Evolutionary conservation across 1,284 basidiomycete genomes (phyloP), one percentile per base, ranked within the genome.

Genomic region (Limonomyces culmigenus): DNA sequence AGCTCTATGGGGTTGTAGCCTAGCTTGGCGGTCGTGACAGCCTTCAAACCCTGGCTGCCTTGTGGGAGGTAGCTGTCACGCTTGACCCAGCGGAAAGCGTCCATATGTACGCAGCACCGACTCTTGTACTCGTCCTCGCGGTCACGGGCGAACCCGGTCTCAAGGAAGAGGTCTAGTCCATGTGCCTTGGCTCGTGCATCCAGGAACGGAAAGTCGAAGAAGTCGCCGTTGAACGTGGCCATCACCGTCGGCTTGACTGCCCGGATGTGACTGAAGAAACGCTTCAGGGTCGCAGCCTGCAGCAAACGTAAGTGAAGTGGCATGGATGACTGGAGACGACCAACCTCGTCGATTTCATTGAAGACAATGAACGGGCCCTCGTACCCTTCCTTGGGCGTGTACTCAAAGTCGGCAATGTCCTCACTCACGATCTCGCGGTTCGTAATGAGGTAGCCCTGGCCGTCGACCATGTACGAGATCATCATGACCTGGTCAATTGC

Each of bases 1-100:
- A 99, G 68, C 50, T 98, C 95, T 42, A 95, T 89, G 5, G 95
- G 95, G 51, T 95, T 78, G 55, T 99, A 99, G 3, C 93, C 95
- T 4, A 99, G 62, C 59, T 99, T 99, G 19, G 87, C 78, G 0
- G 86, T 93, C 1, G 95, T 98, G 20, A 98, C 95, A 0, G 95
- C 95, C 51, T 99, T 99, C 51, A 99, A 65, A 50, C 95, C 95
- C 54, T 98, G 95, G 64, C 85, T 91, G 21, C 95, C 95, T 59
- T 98, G 95, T 0, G 95, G 95, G 4, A 99, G 64, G 52, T 99
- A 98, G n/a, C 92, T 97, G 59, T 98, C 95, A 32, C 95, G 83
- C 59, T 99, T 98, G 37, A 98, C 95, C 95, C 95, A 99, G 49
- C 93, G 74, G 68, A 97, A 98, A 55, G 91, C 96, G 53, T 99